Conservation (phyloP, 805 yeast genomes). For the Helenozyma baotianmanensis region DNA sequence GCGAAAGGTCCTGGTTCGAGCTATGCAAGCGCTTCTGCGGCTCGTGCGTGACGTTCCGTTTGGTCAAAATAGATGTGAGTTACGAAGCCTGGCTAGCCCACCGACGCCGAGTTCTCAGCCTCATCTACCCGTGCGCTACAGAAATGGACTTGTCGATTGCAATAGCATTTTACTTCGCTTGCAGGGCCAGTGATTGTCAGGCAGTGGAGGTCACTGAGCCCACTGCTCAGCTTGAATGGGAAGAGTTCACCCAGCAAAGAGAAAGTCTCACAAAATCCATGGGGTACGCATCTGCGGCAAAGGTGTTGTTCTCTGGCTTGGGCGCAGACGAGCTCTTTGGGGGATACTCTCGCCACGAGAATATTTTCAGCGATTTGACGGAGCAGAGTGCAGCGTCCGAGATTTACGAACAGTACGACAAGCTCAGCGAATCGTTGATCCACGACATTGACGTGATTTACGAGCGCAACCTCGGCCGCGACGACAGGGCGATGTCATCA, state of each 20-base stretch:
- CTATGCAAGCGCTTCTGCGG: slow-evolving; percentile 42
- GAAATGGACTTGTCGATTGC: slow-evolving; percentile 97
- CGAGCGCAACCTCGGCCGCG: slow-evolving; percentile 80
- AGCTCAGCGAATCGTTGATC: slow-evolving; percentile 55
- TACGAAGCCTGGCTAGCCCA: slow-evolving; percentile 58
- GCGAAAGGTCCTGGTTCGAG: slow-evolving; percentile 55
- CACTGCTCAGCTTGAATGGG: slow-evolving; percentile 11
- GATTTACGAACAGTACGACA: slow-evolving; percentile 22
- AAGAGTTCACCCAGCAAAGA: slow-evolving; percentile 4
- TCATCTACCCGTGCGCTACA: slow-evolving; percentile 81
- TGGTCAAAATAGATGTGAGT: slow-evolving; percentile 70
- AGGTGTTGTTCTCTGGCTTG: slow-evolving; percentile 81
- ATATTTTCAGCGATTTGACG: slow-evolving; percentile 34
- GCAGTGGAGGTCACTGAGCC: slow-evolving; percentile 3
- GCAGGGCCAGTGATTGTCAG: slow-evolving; percentile 37
- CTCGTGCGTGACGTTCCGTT: slow-evolving; percentile 32
- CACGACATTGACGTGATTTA: slow-evolving; percentile 72
- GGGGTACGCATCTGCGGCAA: slow-evolving; percentile 48
- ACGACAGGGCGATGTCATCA: slow-evolving; percentile 77
- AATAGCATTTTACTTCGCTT: slow-evolving; percentile 90
- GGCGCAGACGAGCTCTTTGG: slow-evolving; percentile 98
- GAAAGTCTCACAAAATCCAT: not conserved
- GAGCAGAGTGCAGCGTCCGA: slow-evolving; percentile 15
- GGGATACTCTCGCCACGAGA: slow-evolving; percentile 84
- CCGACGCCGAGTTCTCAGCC: slow-evolving; percentile 47